A percentile compares a stretch with the other conserved stretches of the same genome.
phyloP scores from a whole-genome alignment of 2,329 filamentous ascomycete genomes.

The Lasiodiplodia theobromae region DNA sequence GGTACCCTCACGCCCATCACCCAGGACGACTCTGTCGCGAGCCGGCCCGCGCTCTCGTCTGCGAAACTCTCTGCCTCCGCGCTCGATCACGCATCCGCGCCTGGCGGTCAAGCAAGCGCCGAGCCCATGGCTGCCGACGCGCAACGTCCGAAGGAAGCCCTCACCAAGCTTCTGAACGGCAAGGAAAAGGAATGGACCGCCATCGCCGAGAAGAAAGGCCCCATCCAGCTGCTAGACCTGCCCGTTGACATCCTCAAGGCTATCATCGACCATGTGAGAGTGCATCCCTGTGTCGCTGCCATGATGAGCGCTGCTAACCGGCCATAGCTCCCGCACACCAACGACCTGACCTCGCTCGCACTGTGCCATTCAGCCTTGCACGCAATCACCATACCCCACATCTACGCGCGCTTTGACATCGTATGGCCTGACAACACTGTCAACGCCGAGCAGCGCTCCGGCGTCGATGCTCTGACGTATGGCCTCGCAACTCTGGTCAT shows the following conservation, averaged over 20 bases:
- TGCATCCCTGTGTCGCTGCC: slow-evolving; percentile 13
- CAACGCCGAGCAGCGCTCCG: slow-evolving; percentile 69
- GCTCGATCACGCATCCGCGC: slow-evolving; percentile 12
- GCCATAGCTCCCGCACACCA: slow-evolving; percentile 77
- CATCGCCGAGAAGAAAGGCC: slow-evolving; percentile 56
- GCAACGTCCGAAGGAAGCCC: slow-evolving; percentile 38
- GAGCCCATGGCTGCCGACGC: slow-evolving; percentile 25
- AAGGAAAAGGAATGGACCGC: slow-evolving; percentile 51
- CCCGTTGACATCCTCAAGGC: slow-evolving; percentile 80
- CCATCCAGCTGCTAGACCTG: slow-evolving; percentile 73
- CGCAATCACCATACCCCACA: slow-evolving; percentile 75
- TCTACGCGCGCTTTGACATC: slow-evolving; percentile 87
- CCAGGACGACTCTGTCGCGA: slow-evolving; percentile 36
- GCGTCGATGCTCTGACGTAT: slow-evolving; percentile 83
- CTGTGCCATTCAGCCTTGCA: slow-evolving; percentile 81
- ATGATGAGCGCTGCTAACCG: slow-evolving; percentile 20
- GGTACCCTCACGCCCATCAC: slow-evolving; percentile 41
- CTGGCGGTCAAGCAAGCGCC: slow-evolving; percentile 14
- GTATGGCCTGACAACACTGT: slow-evolving; percentile 80
- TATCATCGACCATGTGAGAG: slow-evolving; percentile 75
- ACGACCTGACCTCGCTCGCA: slow-evolving; percentile 80
- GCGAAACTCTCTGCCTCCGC: slow-evolving; percentile 12
- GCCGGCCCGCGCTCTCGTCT: slow-evolving; percentile 11
- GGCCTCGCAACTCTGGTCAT: slow-evolving; percentile 81
- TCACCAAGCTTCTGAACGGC: slow-evolving; percentile 57